These are phyloP conservation scores for Rauvolfia tetraphylla DNA, from an alignment of 257 asterid species.

Conservation along the genomic window DNA sequence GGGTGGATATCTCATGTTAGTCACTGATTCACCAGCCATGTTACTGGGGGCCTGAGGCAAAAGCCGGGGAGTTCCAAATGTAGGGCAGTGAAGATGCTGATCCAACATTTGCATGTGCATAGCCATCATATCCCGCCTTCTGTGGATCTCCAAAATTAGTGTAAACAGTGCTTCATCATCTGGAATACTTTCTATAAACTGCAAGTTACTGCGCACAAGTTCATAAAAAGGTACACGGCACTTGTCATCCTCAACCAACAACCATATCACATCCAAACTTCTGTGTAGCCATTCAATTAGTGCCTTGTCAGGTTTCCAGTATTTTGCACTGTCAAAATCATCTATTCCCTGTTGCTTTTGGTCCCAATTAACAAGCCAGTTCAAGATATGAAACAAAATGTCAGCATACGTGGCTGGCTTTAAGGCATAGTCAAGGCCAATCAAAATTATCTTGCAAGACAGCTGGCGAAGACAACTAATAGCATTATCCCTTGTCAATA, in stretches of 20 bases:
- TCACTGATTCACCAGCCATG: constrained; percentile 71
- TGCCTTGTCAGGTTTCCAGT: constrained; percentile 76
- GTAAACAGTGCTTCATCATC: constrained; percentile 98
- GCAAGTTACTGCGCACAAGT: constrained; percentile 85
- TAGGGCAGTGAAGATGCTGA: constrained; percentile 96
- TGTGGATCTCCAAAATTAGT: constrained; percentile 84
- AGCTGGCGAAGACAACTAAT: constrained; percentile 77
- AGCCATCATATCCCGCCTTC: constrained; percentile 96
- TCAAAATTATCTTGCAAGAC: constrained; percentile 84
- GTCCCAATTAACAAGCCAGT: constrained; percentile 93
- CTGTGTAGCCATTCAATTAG: constrained; percentile 90
- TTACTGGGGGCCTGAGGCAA: constrained; percentile 74
- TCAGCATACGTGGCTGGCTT: constrained; percentile 82
- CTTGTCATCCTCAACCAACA: constrained; percentile 73
- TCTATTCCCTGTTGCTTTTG: constrained; percentile 61
- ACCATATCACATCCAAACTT: constrained; percentile 92
- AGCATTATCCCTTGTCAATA: constrained; percentile 56
- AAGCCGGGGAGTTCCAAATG: constrained; percentile 94
- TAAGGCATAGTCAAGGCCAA: constrained; percentile 67
- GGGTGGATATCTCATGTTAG: constrained; percentile 82
- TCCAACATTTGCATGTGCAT: constrained; percentile 98
- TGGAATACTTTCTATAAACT: constrained; percentile 86
- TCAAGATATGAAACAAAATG: constrained; percentile 69
- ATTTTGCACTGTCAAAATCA: constrained; percentile 62
- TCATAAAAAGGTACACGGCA: constrained; percentile 95